phyloP scores from a whole-genome alignment of 192 early-diverging fungal species.

The Borealophlyctis nickersoniae region DNA sequence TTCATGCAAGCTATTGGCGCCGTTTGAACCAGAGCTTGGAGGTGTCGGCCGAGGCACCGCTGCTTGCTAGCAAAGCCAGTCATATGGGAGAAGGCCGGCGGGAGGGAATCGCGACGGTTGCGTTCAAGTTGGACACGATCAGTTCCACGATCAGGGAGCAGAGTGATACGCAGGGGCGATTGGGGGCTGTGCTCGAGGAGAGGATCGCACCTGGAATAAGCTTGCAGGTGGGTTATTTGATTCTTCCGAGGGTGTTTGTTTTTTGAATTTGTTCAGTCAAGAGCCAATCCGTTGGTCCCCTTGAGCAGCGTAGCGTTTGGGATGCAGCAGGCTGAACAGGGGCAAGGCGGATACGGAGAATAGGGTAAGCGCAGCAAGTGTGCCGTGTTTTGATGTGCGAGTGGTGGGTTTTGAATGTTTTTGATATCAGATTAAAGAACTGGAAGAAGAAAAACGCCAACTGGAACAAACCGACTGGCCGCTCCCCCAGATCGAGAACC shows the following conservation, averaged over 20 bases:
- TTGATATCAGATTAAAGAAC: slow-evolving; percentile 46
- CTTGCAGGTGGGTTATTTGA: slow-evolving; percentile 75
- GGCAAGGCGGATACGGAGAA: slow-evolving; percentile 64
- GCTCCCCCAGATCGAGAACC: slow-evolving; percentile 55
- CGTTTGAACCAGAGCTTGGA: slow-evolving; percentile 91
- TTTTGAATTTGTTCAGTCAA: no score
- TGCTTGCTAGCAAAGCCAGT: slow-evolving; percentile 58
- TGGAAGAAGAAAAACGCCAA: slow-evolving; percentile 62
- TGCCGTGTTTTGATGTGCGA: no score
- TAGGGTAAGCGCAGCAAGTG: slow-evolving; percentile 29
- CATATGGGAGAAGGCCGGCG: slow-evolving; percentile 59
- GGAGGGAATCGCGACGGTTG: slow-evolving; percentile 90
- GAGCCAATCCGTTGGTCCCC: no score
- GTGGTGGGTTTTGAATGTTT: slow-evolving; percentile 22
- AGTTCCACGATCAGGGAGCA: slow-evolving; percentile 87
- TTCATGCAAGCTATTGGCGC: slow-evolving; percentile 86
- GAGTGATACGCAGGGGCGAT: slow-evolving; percentile 85
- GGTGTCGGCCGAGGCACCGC: slow-evolving; percentile 86
- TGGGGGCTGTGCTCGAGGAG: slow-evolving; percentile 89
- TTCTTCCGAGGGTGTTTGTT: no score
- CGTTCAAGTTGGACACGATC: slow-evolving; percentile 96
- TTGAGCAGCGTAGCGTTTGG: slow-evolving; percentile 62
- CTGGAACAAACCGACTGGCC: slow-evolving; percentile 53
- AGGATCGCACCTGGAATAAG: slow-evolving; percentile 91
- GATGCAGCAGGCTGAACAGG: slow-evolving; percentile 64